A percentile compares a stretch with the other conserved stretches of the same genome.
These are phyloP conservation scores for Knoxia roxburghii DNA, from an alignment of 257 asterid species.

Conservation along the genomic window DNA sequence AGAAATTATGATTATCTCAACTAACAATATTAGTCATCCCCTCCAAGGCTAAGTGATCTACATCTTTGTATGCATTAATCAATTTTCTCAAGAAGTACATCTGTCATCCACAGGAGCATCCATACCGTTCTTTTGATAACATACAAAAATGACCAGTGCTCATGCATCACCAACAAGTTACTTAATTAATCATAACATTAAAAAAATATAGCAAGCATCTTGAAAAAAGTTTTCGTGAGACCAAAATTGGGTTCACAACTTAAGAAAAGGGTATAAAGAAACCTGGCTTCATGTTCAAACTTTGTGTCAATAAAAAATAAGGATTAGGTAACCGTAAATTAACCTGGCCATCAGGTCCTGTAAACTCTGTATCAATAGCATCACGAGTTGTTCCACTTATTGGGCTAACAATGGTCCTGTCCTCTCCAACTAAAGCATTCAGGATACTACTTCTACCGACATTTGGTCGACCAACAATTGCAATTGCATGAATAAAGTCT, in stretches of 20 bases:
- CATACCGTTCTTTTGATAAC: neutral
- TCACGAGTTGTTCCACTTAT: constrained; percentile 98
- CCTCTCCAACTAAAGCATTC: constrained; percentile 93
- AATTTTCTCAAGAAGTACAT: too few relatives aligned
- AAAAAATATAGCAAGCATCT: too few relatives aligned
- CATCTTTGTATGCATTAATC: neutral
- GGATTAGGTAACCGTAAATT: constrained; percentile 1
- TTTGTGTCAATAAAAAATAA: constrained; percentile 2
- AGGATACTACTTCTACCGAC: constrained; percentile 96
- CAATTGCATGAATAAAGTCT: constrained; percentile 70
- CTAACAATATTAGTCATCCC: neutral
- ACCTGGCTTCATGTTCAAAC: too few relatives aligned
- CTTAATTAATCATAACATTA: too few relatives aligned
- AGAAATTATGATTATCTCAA: neutral
- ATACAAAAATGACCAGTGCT: neutral
- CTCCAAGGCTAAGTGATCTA: neutral
- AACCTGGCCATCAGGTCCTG: constrained; percentile 84
- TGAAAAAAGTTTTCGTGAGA: too few relatives aligned
- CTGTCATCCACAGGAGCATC: neutral
- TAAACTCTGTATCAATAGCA: constrained; percentile 86
- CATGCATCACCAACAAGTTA: too few relatives aligned
- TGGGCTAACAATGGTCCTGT: constrained; percentile 94
- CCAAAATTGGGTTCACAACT: too few relatives aligned
- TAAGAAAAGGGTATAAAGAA: too few relatives aligned
- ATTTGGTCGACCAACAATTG: constrained; percentile 95